Base-by-base conservation (phyloP, 495 filamentous ascomycete genomes). In the Talaromyces nanjingensis region DNA sequence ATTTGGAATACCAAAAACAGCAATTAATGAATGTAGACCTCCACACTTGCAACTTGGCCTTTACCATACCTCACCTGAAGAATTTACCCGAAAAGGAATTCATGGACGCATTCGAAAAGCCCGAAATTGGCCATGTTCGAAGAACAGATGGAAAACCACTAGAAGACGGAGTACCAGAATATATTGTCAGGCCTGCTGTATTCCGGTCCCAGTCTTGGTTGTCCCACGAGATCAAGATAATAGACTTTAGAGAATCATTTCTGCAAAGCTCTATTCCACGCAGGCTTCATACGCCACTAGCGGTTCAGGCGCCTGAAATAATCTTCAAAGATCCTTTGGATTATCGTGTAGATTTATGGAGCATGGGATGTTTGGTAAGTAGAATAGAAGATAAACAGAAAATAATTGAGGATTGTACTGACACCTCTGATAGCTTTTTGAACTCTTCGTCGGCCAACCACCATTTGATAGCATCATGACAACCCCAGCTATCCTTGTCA, bases 41-140 rank as follows among this genome's bases (percentile, higher is more conserved):
- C 12, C 77, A 80, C 65, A 77, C 79, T 33, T 75, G 78, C 54
- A 84, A 84, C 65, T 67, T 83, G 25, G 72, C 74, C 39, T 80
- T 82, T 58, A 67, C 67, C 9, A 64, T 72, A n/a, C 67, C 68
- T 55, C 52, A 20, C 27, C 56, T 76, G 33, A 39, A 67, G 3
- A 57, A 69, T 27, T 2, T 72, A 55, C 37, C 70, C 1, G 71
- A 76, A 65, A 60, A 70, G 4, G 60, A 65, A 29, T 69, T 79
- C 39, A 68, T 73, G 53, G 62, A 76, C 63, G 66, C 74, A 37
- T 52, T 78, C 64, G 75, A 75, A 49, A 64, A 67, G 20, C 78
- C 79, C 57, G 70, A 80, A 63, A 66, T 66, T 37, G 74, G 73
- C 12, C 58, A 64, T 47, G 60, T 80, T 31, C 66, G 62, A 33